Percentiles rank a stretch among this genome's conserved stretches.
Conservation (phyloP, 441 rosid species). For the Pelargonium cotyledonis region DNA sequence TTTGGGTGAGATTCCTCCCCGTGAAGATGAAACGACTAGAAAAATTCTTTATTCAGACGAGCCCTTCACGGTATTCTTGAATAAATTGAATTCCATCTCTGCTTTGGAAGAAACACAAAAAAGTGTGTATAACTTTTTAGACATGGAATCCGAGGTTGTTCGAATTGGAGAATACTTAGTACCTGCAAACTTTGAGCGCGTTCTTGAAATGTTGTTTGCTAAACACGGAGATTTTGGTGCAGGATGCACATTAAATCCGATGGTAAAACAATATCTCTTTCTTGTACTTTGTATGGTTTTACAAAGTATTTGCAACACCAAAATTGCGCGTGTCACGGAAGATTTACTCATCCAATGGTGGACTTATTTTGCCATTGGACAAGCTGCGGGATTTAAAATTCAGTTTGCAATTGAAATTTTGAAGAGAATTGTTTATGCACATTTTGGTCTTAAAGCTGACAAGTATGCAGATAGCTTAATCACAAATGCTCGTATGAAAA, state of each 20-base stretch:
- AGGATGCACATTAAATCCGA: background rate
- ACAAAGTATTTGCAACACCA: background rate
- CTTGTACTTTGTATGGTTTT: background rate
- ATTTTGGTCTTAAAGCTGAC: background rate
- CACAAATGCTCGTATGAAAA: background rate
- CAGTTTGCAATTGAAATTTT: background rate
- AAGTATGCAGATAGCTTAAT: background rate
- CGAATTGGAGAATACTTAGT: background rate
- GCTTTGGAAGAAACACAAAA: background rate
- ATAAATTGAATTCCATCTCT: background rate
- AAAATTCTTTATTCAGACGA: background rate
- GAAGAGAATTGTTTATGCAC: background rate
- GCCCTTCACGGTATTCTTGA: background rate
- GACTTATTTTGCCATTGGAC: background rate
- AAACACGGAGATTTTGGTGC: background rate
- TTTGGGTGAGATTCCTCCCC: no score
- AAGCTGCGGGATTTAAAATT: background rate
- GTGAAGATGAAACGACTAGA: background rate
- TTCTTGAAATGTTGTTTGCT: background rate
- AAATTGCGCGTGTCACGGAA: background rate
- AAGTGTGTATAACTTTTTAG: no score
- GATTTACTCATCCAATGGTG: background rate
- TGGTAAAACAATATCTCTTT: background rate
- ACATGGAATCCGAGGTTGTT: background rate
- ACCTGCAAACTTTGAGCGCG: background rate